A percentile compares a stretch with the other conserved stretches of the same genome.
These are phyloP conservation scores for Circinella minor DNA, from an alignment of 371 early-diverging fungal species.

Conservation along the genomic window DNA sequence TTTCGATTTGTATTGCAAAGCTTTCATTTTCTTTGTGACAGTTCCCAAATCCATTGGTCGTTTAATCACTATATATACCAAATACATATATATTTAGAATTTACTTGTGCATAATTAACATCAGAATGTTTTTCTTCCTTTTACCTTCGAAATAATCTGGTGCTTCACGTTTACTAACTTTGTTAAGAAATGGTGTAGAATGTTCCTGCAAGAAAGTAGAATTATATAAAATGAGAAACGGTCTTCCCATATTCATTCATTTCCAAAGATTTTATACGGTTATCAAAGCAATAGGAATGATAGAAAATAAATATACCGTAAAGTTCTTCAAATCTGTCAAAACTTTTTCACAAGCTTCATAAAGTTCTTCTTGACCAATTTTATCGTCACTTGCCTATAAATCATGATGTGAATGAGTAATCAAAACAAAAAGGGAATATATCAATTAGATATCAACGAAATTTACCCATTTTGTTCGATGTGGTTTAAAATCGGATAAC, in stretches of 20 bases:
- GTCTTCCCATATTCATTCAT: too few species aligned
- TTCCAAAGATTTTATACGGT: neutral
- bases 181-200: constrained; percentile 87
- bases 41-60: constrained; percentile 95
- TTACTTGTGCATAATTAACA: neutral
- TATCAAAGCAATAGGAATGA: neutral
- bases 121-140: too few species aligned
- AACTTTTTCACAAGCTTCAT: constrained; percentile 87
- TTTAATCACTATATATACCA: constrained; percentile 69
- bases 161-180: constrained; percentile 93
- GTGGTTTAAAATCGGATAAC: constrained; percentile 84
- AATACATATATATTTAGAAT: neutral
- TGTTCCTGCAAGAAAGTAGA: constrained; percentile 55
- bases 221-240: constrained; percentile 6
- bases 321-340: constrained; percentile 82
- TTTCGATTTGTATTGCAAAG: constrained; percentile 73
- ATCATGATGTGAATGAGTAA: neutral
- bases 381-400: constrained; percentile 80
- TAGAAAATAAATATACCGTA: constrained; percentile 45
- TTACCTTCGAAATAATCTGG: constrained; percentile 92
- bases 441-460: too few species aligned
- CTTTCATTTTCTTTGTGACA: constrained; percentile 82
- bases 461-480: constrained; percentile 86
- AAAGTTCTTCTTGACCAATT: constrained; percentile 91
- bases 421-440: too few species aligned